Percentiles rank a stretch among this genome's conserved stretches.
phyloP scores from a whole-genome alignment of 108 stramenopile genomes.

The Pseudonitzschia delicatissima region DNA sequence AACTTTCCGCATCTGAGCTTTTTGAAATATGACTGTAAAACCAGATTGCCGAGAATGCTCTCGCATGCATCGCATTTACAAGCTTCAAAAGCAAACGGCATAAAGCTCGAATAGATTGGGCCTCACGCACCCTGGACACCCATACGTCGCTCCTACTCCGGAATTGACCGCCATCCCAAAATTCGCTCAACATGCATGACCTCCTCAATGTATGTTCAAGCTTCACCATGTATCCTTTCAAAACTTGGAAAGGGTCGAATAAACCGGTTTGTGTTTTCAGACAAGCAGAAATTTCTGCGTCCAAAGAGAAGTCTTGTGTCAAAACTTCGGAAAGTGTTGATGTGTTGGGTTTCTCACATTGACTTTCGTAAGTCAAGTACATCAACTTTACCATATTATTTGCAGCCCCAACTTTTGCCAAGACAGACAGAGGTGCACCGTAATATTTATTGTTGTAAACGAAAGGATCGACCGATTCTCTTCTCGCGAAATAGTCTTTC shows the following conservation, averaged over 20 bases:
- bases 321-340: slow-evolving; percentile 22
- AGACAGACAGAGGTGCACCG: slow-evolving; percentile 19
- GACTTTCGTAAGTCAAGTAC: slow-evolving; percentile 24
- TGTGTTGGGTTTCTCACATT: slow-evolving; percentile 17
- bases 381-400: slow-evolving; percentile 11
- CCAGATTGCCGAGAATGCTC: slow-evolving; percentile 60
- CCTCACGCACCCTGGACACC: slow-evolving; percentile 35
- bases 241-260: slow-evolving; percentile 47
- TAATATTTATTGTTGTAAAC: slow-evolving; percentile 38
- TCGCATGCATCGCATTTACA: slow-evolving; percentile 49
- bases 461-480: slow-evolving; percentile 33
- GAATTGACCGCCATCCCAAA: slow-evolving; percentile 47
- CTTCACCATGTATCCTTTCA: slow-evolving; percentile 48
- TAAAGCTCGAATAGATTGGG: slow-evolving; percentile 43
- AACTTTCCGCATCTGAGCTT: slow-evolving; percentile 14
- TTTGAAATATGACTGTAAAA: slow-evolving; percentile 34
- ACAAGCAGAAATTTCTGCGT: slow-evolving; percentile 16
- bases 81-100: slow-evolving; percentile 48
- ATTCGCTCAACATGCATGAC: slow-evolving; percentile 47
- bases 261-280: slow-evolving; percentile 14
- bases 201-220: slow-evolving; percentile 43
- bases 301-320: slow-evolving; percentile 23
- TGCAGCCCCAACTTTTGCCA: slow-evolving; percentile 8
- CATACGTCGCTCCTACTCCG: slow-evolving; percentile 30
- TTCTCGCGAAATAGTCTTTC: slow-evolving; percentile 11